Evolutionary conservation across 352 stramenopile genomes (phyloP).

Genomic region (Pythium periplocum): DNA sequence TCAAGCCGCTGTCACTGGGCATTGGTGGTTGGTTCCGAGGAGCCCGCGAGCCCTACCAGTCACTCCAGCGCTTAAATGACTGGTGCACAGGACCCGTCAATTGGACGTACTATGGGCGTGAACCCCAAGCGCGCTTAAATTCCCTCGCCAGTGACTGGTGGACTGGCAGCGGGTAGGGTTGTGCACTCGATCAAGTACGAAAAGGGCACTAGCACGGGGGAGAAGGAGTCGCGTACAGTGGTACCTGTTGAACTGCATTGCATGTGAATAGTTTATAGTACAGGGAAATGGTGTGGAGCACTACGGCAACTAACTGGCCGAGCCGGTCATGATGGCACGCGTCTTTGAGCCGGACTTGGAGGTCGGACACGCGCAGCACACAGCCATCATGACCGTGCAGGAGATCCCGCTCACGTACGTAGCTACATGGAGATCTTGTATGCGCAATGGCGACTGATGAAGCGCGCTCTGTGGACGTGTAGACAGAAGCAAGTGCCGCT

Average conservation of each 20-base stretch:
- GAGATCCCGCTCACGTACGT: slow-evolving; percentile 21
- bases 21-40: slow-evolving; percentile 50
- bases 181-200: slow-evolving; percentile 5
- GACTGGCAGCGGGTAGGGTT: too few relatives aligned
- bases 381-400: slow-evolving; percentile 9
- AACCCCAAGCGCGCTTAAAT: too few relatives aligned
- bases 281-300: slow-evolving; percentile 12
- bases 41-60: slow-evolving; percentile 17
- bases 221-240: neutral
- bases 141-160: too few relatives aligned
- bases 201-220: slow-evolving; percentile 3
- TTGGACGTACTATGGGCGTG: too few relatives aligned
- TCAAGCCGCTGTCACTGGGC: slow-evolving; percentile 16
- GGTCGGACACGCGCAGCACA: neutral
- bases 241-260: neutral
- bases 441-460: neutral
- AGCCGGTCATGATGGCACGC: slow-evolving; percentile 18
- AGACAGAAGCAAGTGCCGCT: slow-evolving; percentile 75
- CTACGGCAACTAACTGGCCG: slow-evolving; percentile 4
- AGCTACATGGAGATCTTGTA: neutral
- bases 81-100: neutral
- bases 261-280: neutral
- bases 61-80: slow-evolving; percentile 22
- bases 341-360: neutral
- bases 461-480: neutral